A percentile compares a stretch with the other conserved stretches of the same genome.
These are phyloP conservation scores for Groenewaldozyma salmanticensis DNA, from an alignment of 805 yeast species.

Conservation along the genomic window DNA sequence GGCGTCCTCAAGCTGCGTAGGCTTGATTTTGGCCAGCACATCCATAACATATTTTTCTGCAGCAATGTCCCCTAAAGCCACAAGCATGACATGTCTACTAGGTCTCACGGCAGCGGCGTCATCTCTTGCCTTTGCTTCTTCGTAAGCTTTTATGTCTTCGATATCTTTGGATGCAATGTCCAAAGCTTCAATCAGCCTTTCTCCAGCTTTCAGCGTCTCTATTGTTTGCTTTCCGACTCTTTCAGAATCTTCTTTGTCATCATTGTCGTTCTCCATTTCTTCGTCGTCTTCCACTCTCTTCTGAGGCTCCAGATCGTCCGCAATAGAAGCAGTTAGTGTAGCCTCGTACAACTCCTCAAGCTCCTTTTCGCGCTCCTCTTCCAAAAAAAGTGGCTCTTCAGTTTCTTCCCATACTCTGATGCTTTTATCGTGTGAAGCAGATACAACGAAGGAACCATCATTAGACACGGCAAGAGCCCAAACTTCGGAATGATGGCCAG, in stretches of 20 bases:
- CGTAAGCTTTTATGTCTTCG: conserved; percentile 43
- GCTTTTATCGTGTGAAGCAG: conserved; percentile 89
- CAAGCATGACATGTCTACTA: conserved; percentile 57
- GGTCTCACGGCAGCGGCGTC: conserved; percentile 42
- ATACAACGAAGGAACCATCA: conserved; percentile 57
- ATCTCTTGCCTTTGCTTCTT: conserved; percentile 34
- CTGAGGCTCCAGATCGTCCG: conserved; percentile 38
- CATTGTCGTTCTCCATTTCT: conserved; percentile 40
- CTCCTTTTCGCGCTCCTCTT: conserved; percentile 94
- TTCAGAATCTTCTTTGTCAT: conserved; percentile 23
- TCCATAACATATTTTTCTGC: conserved; percentile 77
- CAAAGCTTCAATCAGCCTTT: conserved; percentile 81
- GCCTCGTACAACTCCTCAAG: conserved; percentile 85
- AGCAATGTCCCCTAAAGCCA: conserved; percentile 50
- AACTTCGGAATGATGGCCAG: conserved; percentile 85
- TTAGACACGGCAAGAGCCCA: conserved; percentile 81
- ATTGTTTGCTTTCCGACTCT: conserved; percentile 73
- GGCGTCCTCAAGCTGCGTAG: conserved; percentile 89
- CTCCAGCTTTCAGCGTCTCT: conserved; percentile 93
- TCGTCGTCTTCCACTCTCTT: conserved; percentile 41
- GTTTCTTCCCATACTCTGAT: conserved; percentile 90
- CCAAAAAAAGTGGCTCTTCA: conserved; percentile 90
- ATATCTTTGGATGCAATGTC: conserved; percentile 73
- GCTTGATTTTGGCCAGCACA: conserved; percentile 56
- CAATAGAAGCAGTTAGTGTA: conserved; percentile 64